phyloP scores from a whole-genome alignment of 73 alveolate genomes.

The Effrenium voratum region DNA sequence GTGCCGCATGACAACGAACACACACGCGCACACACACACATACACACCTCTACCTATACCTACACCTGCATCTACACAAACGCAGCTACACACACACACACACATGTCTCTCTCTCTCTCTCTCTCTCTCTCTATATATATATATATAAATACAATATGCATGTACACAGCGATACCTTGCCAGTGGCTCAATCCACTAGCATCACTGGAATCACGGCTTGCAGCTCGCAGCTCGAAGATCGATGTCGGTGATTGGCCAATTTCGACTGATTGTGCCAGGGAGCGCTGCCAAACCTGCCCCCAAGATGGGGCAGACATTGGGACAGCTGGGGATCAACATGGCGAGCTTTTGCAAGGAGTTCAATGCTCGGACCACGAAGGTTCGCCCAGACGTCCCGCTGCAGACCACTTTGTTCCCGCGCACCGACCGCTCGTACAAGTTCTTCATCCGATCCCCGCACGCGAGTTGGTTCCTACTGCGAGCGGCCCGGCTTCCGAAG shows the following conservation, averaged over 20 bases:
- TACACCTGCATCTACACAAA: too few species aligned
- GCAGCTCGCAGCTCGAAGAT: too few species aligned
- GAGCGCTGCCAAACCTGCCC: conserved; percentile 96
- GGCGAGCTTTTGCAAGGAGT: conserved; percentile 96
- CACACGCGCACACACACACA: too few species aligned
- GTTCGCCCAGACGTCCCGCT: conserved; percentile 95
- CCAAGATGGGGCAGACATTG: conserved; percentile 96
- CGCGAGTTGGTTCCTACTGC: conserved; percentile 95
- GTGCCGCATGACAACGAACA: too few species aligned
- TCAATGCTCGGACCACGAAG: conserved; percentile 95
- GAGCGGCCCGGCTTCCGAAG: conserved; percentile 44
- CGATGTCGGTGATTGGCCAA: conserved; percentile 80
- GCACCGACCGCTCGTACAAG: conserved; percentile 95
- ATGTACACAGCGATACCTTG: too few species aligned
- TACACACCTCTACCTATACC: too few species aligned
- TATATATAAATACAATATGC: too few species aligned
- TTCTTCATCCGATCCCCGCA: conserved; percentile 96
- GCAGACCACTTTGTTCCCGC: conserved; percentile 95
- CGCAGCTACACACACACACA: too few species aligned
- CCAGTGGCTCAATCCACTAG: too few species aligned
- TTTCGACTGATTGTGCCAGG: conserved; percentile 94
- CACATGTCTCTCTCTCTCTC: too few species aligned
- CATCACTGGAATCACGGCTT: too few species aligned
- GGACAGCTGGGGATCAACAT: conserved; percentile 97
- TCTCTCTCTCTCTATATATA: too few species aligned